Evolutionary conservation across 345 rosid genomes (phyloP), one percentile per base, ranked within the genome.

Genomic region (Corymbia maculata): DNA sequence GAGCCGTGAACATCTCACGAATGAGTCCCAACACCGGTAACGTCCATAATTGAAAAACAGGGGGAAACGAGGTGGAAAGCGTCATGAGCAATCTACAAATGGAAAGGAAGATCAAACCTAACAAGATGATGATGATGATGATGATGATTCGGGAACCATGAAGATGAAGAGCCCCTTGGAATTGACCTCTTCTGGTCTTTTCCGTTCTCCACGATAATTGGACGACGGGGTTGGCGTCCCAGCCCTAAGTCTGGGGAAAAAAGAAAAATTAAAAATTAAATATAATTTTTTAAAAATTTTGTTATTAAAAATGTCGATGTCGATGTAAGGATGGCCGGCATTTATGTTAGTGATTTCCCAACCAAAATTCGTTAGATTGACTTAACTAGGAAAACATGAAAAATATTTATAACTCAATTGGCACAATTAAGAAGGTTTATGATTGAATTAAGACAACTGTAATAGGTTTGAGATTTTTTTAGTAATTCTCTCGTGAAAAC

Each of bases 301-400:
- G n/a, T n/a, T n/a, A n/a, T n/a, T n/a, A n/a, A n/a, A n/a, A n/a
- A n/a, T n/a, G n/a, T n/a, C n/a, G n/a, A n/a, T n/a, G n/a, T n/a
- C n/a, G n/a, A n/a, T n/a, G n/a, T n/a, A n/a, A n/a, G n/a, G 28
- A 26, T 0, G 22, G 12, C 5, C 6, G 5, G 0, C 28, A 55
- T 55, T 19, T 11, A 22, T 1, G 5, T 22, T 0, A 8, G 21
- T 3, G 22, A 22, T 22, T 22, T 55, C 0, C 0, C 22, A 55
- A 0, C 22, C 22, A 55, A 55, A 55, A 55, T 55, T 22, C 5
- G 3, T 1, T 1, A 1, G 0, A 55, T 0, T 8, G 0, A 55
- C 28, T 9, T 0, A 59, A 59, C 2, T 12, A 7, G 0, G 7
- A 59, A 59, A 59, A 0, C 1, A 1, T 59, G 61, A 55, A 61